phyloP scores from a whole-genome alignment of 352 stramenopile species.

The Globisporangium nodosum region DNA sequence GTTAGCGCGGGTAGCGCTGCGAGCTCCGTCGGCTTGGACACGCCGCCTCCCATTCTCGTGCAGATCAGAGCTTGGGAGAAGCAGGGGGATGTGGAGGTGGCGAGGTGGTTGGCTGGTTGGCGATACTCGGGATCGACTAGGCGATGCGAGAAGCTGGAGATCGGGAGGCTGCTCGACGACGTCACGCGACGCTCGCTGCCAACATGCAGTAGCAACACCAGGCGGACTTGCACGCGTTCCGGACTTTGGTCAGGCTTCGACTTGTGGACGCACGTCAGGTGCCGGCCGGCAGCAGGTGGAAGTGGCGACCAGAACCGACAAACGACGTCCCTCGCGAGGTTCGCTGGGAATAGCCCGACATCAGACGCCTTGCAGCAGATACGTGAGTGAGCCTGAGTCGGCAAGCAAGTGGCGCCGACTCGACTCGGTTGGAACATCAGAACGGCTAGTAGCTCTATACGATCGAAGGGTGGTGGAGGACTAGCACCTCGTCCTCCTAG shows the following conservation, averaged over 20 bases:
- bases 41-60: slow-evolving; percentile 30
- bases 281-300: neutral
- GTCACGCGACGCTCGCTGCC: neutral
- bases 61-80: too few species aligned
- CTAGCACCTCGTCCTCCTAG: too few species aligned
- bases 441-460: too few species aligned
- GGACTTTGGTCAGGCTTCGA: neutral
- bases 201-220: slow-evolving; percentile 4
- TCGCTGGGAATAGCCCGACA: neutral
- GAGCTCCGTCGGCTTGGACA: slow-evolving; percentile 15
- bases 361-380: too few species aligned
- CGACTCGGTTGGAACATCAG: too few species aligned
- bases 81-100: too few species aligned
- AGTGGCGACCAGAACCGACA: neutral
- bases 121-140: too few species aligned
- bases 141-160: too few species aligned
- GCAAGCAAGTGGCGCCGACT: too few species aligned
- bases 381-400: too few species aligned
- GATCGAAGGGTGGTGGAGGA: too few species aligned
- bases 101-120: neutral
- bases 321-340: neutral
- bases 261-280: neutral
- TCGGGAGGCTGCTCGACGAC: neutral
- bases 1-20: neutral
- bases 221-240: neutral